Evolutionary conservation across 371 early-diverging fungal genomes (phyloP).

Genomic region (Basidiobolus meristosporus): DNA sequence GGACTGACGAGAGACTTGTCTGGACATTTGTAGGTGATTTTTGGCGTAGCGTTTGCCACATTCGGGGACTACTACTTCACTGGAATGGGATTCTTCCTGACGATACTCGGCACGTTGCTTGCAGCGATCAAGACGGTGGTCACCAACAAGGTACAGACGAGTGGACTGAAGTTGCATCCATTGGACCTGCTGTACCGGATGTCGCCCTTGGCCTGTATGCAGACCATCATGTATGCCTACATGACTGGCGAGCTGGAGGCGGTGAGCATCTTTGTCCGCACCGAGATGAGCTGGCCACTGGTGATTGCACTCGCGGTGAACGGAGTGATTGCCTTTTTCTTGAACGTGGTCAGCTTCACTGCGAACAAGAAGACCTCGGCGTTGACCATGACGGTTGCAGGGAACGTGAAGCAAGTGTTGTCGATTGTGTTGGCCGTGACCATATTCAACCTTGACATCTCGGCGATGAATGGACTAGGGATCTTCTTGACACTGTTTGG

Average conservation of each 20-base stretch:
- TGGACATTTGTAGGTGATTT: slow-evolving; percentile 36
- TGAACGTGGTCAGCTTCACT: slow-evolving; percentile 65
- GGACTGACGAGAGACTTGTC: no score
- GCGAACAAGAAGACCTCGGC: slow-evolving; percentile 72
- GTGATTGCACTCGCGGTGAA: slow-evolving; percentile 38
- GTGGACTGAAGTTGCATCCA: slow-evolving; percentile 56
- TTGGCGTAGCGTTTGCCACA: slow-evolving; percentile 71
- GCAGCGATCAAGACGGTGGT: slow-evolving; percentile 67
- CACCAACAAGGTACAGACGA: slow-evolving; percentile 64
- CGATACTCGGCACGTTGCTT: slow-evolving; percentile 59
- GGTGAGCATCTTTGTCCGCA: slow-evolving; percentile 21
- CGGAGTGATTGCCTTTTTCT: slow-evolving; percentile 62
- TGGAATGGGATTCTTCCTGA: slow-evolving; percentile 43
- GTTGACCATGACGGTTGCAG: no score
- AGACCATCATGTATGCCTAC: no score
- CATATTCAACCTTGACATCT: slow-evolving; percentile 48
- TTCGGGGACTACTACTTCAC: slow-evolving; percentile 62
- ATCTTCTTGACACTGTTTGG: slow-evolving; percentile 62
- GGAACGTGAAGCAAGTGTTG: slow-evolving; percentile 70
- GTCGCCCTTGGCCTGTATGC: slow-evolving; percentile 61
- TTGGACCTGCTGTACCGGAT: slow-evolving; percentile 64
- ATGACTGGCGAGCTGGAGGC: slow-evolving; percentile 47
- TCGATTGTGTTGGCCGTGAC: slow-evolving; percentile 59
- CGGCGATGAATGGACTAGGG: slow-evolving; percentile 41
- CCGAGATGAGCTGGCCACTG: slow-evolving; percentile 20